Base-by-base conservation (phyloP, 768 basidiomycete species). In the Phallus indusiatus region DNA sequence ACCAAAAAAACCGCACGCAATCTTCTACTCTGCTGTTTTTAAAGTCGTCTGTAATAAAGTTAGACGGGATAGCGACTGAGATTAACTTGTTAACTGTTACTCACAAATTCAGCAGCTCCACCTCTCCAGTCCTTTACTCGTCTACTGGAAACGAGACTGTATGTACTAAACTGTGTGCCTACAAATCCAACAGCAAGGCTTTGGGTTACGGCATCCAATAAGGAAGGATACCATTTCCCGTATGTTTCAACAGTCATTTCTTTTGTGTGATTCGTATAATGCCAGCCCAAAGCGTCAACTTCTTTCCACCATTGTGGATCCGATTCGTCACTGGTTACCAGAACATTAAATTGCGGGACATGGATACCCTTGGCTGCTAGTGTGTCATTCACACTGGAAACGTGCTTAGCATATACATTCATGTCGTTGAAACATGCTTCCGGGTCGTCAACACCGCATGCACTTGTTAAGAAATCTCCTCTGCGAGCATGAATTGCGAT, bases 121-220 rank as follows among this genome's bases (percentile, higher is more conserved):
- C 50, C 49, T 9, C 36, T 28, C 88, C 88, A 90, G 22, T 83
- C 79, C 64, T 82, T 72, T 22, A 85, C 85, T 22, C 88, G 75
- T n/a, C 83, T 78, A 18, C 76, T 75, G 6, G 86, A 84, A 33
- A 90, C 63, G 49, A 81, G 72, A 1, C 84, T 82, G 81, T 88
- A 87, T 5, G 88, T 89, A 35, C 86, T 88, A 47, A 74, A 65
- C 62, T 85, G 79, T 1, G 86, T 88, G 9, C 86, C 88, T 14
- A 90, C 80, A 65, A 90, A 84, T 1, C 86, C 88, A 11, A 74
- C 67, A 20, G 82, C 86, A 42, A 71, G 72, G 0, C 85, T 84
- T 65, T 90, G 88, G 59, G 88, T 79, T 9, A 80, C 82, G 3
- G 85, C 84, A 65, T 89, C 87, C 54, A 89, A 77, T 53, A 90